Base-by-base conservation (phyloP, 768 basidiomycete species). In the Hortiboletus campestris region DNA sequence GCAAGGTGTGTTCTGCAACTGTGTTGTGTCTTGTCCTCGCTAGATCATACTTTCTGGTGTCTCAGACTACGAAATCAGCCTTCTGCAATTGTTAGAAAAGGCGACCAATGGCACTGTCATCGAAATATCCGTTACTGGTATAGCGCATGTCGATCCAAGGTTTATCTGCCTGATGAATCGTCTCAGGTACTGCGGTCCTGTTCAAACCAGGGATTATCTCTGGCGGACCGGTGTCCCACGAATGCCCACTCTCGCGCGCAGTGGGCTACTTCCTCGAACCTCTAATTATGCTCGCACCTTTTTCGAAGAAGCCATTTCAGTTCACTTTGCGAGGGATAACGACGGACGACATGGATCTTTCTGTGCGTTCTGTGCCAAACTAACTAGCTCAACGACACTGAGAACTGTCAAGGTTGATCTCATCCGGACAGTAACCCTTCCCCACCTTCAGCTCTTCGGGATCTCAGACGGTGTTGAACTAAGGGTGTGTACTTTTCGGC, bases 211-310 rank as follows among this genome's bases (percentile, higher is more conserved):
- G 97, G 4, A 77, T 98, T 47, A 88, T 98, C 51, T 80, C 84
- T 25, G 95, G 96, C 7, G 97, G 97, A 3, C 69, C 74, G 12
- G 72, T 93, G 57, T 78, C 78, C 5, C 95, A 98, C 69, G 91
- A 96, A 20, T 98, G 96, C 65, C 91, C 94, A 19, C 75, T 87
- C 17, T 90, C 92, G 12, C 82, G 95, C 40, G 89, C 91, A 29
- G 80, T 98, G 42, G 97, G 97, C 12, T 99, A 98, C 74, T 98
- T 91, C 67, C 76, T 98, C 12, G 97, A 98, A 67, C 87, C 94
- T 14, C 64, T 98, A 2, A 76, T 98, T 19, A 90, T 92, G 78
- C 77, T 98, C 4, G 95, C 92, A 3, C 93, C 94, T 0, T 98
- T 98, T 67, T 81, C 93, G 20, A 99, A 99, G 76, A 89, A 81